Conservation (phyloP, 73 alveolate genomes). For the Tetrahymena borealis region DNA sequence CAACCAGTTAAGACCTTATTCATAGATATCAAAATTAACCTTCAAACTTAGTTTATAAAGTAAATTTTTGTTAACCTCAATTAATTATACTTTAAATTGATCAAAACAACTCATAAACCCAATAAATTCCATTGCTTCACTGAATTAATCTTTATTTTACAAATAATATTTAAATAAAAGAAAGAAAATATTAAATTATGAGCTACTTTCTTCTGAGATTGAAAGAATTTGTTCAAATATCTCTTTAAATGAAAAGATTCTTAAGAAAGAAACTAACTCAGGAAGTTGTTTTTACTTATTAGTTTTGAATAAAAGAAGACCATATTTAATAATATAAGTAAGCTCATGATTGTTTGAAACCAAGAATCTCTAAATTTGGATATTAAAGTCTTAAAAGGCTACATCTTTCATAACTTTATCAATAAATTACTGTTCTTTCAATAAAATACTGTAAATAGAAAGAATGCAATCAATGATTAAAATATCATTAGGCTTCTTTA, state of each 20-base stretch:
- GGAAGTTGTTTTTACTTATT: neutral
- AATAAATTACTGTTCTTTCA: neutral
- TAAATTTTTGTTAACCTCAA: neutral
- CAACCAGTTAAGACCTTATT: neutral
- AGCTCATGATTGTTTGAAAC: neutral
- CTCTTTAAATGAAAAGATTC: neutral
- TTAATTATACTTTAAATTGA: neutral
- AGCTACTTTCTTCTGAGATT: neutral
- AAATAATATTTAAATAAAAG: neutral
- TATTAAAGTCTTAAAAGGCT: neutral
- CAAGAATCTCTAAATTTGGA: neutral
- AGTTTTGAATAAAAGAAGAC: neutral
- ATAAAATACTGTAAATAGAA: neutral
- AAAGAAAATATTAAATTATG: neutral
- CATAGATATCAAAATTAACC: neutral
- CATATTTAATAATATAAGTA: neutral
- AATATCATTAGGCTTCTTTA: neutral
- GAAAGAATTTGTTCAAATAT: neutral
- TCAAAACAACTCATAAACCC: neutral
- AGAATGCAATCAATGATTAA: neutral
- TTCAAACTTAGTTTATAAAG: neutral
- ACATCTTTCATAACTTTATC: neutral
- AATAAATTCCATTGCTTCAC: neutral
- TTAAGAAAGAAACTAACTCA: neutral
- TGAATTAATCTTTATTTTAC: neutral